phyloP scores from a whole-genome alignment of 2,329 filamentous ascomycete species.

The Canariomyces notabilis region DNA sequence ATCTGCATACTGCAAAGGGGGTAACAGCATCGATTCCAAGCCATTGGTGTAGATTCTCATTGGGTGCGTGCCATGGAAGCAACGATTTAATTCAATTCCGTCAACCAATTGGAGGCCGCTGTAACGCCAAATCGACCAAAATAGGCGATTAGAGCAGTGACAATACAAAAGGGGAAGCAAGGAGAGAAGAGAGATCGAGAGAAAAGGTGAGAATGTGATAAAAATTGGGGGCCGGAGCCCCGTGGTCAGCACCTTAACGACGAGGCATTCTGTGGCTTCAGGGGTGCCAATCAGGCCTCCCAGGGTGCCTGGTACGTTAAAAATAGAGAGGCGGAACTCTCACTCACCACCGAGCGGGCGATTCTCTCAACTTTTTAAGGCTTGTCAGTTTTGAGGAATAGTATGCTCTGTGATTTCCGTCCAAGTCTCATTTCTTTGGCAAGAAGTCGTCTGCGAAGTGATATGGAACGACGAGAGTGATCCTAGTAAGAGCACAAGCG shows the following conservation, averaged over 20 bases:
- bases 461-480: too few relatives aligned
- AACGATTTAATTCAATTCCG: neutral
- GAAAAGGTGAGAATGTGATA: neutral
- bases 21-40: neutral
- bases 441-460: too few relatives aligned
- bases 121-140: conserved; percentile 2
- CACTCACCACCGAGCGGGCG: too few relatives aligned
- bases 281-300: conserved; percentile 9
- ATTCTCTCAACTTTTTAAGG: too few relatives aligned
- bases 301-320: conserved; percentile 14
- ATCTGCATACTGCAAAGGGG: neutral
- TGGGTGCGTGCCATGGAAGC: neutral
- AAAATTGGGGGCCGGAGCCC: conserved; percentile 21
- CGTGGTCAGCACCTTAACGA: conserved; percentile 15
- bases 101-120: conserved; percentile 1
- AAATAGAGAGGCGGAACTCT: conserved; percentile 6
- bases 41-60: neutral
- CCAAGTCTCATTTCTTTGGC: too few relatives aligned
- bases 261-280: neutral
- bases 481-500: too few relatives aligned
- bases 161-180: neutral
- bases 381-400: too few relatives aligned
- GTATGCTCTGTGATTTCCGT: too few relatives aligned
- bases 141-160: neutral
- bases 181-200: neutral